A percentile compares a stretch with the other conserved stretches of the same genome.
phyloP scores from a whole-genome alignment of 306 rosid genomes.

The Senna siamea region DNA sequence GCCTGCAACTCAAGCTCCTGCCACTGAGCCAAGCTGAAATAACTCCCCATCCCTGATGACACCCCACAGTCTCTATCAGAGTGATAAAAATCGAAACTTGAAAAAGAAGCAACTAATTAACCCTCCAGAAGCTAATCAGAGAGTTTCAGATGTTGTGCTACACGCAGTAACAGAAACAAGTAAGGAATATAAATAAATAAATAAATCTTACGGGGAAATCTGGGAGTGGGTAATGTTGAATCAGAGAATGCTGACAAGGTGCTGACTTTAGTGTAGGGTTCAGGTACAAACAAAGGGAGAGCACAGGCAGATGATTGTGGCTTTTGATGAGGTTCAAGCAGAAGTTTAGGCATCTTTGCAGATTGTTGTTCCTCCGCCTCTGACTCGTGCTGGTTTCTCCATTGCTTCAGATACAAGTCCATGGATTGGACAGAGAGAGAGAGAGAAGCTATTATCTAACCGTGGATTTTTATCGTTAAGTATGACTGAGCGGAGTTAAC shows the following conservation, averaged over 20 bases:
- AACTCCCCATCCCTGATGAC: slow-evolving; percentile 69
- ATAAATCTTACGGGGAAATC: slow-evolving; percentile 63
- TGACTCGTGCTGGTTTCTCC: slow-evolving; percentile 93
- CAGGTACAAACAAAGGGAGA: slow-evolving; percentile 79
- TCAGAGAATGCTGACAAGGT: slow-evolving; percentile 65
- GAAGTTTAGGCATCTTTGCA: slow-evolving; percentile 85
- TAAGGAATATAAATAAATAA: not conserved
- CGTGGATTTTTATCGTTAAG: not conserved
- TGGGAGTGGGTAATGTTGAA: slow-evolving; percentile 52
- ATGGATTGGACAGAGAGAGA: slow-evolving; percentile 51
- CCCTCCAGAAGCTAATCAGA: no score
- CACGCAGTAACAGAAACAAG: no score
- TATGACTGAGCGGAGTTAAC: not conserved
- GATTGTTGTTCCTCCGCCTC: slow-evolving; percentile 74
- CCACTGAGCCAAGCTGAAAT: slow-evolving; percentile 86
- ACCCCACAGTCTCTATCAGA: not conserved
- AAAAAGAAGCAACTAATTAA: slow-evolving; percentile 35
- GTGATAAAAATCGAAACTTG: slow-evolving; percentile 32
- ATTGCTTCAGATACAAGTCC: slow-evolving; percentile 89
- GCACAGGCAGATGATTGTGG: slow-evolving; percentile 55
- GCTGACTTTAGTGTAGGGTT: slow-evolving; percentile 61
- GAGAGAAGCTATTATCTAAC: not conserved
- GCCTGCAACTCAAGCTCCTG: slow-evolving; percentile 98
- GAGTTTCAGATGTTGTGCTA: not conserved
- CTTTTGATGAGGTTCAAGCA: slow-evolving; percentile 57